Base-by-base conservation (phyloP, 2,329 filamentous ascomycete species). In the Aureobasidium namibiae region DNA sequence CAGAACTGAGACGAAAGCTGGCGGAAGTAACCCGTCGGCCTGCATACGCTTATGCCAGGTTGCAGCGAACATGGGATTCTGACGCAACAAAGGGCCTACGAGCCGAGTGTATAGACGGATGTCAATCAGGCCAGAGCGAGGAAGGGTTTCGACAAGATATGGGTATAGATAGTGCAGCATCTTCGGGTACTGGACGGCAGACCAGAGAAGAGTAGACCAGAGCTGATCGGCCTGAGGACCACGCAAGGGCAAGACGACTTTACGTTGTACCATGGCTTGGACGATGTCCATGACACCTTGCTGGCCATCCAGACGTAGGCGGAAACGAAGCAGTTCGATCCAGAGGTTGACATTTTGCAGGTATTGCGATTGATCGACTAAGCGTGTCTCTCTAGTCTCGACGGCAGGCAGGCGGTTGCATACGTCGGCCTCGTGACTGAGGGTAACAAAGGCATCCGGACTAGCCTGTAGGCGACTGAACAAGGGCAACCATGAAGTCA, bases 181-280 rank as follows among this genome's bases (percentile, higher is more conserved):
- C 7, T 65, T 41, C 9, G 63, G 60, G 36, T 75, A 61, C 38
- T 66, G 50, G 52, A 72, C 63, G n/a, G 71, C 69, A 31, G 72
- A 64, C 53, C 71, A 69, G 46, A 80, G 62, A 49, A 81, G 75
- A 0, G 70, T 73, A 0, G 67, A 66, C 80, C 80, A 82, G 7
- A 82, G 61, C 13, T 67, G 67, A 9, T 73, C 67, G 18, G 77
- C 75, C 4, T 74, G 63, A n/a, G 61, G 56, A 18, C 74, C 73
- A 13, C 64, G 62, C 2, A 65, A 70, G 14, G 78, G 78, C 11
- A 81, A 62, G 23, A 69, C 64, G 24, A 78, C 65, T 2, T 67
- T 64, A 24, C 72, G 67, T 13, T 64, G 53, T 11, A 64, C 68
- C 67, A 75, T 72, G 45, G 68, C 73, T 33, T 70, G 62, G 76